Conservation (phyloP, 441 rosid genomes). For the Bocquillonia castaneifolia region DNA sequence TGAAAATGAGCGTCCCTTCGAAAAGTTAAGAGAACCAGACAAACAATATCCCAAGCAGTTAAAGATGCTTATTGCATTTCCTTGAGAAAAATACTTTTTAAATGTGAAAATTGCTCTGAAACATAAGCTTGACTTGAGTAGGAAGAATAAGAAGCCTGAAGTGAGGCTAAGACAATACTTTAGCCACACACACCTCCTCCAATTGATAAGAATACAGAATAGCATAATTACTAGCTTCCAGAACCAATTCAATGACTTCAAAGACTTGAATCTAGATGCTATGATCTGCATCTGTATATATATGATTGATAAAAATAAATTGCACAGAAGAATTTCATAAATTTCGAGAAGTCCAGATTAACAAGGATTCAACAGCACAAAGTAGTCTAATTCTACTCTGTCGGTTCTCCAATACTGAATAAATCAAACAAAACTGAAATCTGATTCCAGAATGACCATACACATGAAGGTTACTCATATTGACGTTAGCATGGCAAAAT, state of each 20-base stretch:
- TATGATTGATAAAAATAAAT: slow-evolving; percentile 8
- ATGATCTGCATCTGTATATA: slow-evolving; percentile 14
- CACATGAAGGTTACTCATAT: slow-evolving; percentile 19
- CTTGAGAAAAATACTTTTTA: background rate
- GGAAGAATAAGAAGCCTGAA: slow-evolving; percentile 2
- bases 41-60: background rate
- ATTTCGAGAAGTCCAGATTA: slow-evolving; percentile 18
- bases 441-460: slow-evolving; percentile 14
- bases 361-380: slow-evolving; percentile 20
- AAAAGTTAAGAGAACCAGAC: background rate
- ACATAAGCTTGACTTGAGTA: background rate
- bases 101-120: slow-evolving; percentile 4
- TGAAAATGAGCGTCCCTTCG: background rate
- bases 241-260: background rate
- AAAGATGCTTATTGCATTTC: background rate
- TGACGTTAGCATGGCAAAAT: slow-evolving; percentile 13
- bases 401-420: background rate
- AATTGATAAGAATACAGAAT: background rate
- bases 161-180: background rate
- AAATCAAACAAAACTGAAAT: slow-evolving; percentile 17
- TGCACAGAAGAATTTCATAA: background rate
- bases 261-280: slow-evolving; percentile 12
- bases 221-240: background rate
- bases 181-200: background rate
- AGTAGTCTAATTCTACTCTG: slow-evolving; percentile 19